A percentile compares a stretch with the other conserved stretches of the same genome.
Conservation (phyloP, 495 filamentous ascomycete genomes). For the Bacidia gigantensis region DNA sequence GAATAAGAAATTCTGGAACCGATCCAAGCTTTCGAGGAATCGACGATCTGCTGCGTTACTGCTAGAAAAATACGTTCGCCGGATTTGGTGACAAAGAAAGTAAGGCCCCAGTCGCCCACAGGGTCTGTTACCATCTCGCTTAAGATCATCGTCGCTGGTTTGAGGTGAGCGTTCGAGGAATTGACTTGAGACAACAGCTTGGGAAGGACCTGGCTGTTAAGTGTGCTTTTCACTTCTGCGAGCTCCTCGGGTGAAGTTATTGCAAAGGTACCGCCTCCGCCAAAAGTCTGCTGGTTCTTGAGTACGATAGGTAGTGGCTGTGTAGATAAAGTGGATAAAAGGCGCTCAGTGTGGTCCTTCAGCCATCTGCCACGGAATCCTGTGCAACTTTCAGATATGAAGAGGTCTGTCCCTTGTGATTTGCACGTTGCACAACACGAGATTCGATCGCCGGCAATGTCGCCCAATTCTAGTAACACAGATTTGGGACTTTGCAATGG, state of each 20-base stretch:
- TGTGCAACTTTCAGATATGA: slow-evolving; percentile 15
- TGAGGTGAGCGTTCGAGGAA: slow-evolving; percentile 16
- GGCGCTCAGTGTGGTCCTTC: slow-evolving; percentile 10
- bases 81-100: slow-evolving; percentile 18
- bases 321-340: slow-evolving; percentile 10
- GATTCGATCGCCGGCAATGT: not conserved
- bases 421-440: not conserved
- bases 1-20: slow-evolving; percentile 21
- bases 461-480: not conserved
- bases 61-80: slow-evolving; percentile 18
- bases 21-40: slow-evolving; percentile 19
- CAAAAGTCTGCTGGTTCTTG: slow-evolving; percentile 26
- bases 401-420: not conserved
- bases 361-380: slow-evolving; percentile 19
- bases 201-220: slow-evolving; percentile 6
- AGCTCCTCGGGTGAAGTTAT: slow-evolving; percentile 15
- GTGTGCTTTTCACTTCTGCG: slow-evolving; percentile 10
- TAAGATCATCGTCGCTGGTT: slow-evolving; percentile 18
- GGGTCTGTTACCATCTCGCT: slow-evolving; percentile 18
- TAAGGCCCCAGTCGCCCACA: slow-evolving; percentile 21
- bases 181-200: slow-evolving; percentile 18
- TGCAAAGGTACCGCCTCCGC: slow-evolving; percentile 26
- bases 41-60: slow-evolving; percentile 21
- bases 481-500: not conserved
- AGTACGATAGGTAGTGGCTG: slow-evolving; percentile 22